A percentile compares a stretch with the other conserved stretches of the same genome.
phyloP scores from a whole-genome alignment of 768 basidiomycete genomes.

The Mrakia gelida region DNA sequence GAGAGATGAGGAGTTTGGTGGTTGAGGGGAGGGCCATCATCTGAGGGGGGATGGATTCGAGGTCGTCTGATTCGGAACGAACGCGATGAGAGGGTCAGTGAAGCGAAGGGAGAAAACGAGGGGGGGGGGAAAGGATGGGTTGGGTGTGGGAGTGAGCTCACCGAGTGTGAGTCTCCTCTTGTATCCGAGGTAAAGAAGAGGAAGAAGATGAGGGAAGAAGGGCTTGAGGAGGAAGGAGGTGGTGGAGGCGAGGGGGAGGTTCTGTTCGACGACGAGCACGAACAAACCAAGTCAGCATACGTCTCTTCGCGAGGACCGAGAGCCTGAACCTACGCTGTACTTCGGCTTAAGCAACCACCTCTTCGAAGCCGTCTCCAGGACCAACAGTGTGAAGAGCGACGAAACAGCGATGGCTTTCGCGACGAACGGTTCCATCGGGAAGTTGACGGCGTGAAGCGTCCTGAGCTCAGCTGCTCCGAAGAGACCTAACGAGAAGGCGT shows the following conservation, averaged over 20 bases:
- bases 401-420: not conserved
- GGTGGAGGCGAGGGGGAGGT: not conserved
- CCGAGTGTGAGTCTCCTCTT: slow-evolving; percentile 3
- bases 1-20: not conserved
- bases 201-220: slow-evolving; percentile 22
- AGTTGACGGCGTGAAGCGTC: slow-evolving; percentile 8
- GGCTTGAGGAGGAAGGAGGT: slow-evolving; percentile 20
- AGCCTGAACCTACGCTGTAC: not conserved
- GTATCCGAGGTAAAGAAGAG: slow-evolving; percentile 16
- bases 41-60: not conserved
- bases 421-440: not conserved
- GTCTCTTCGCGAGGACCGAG: not conserved
- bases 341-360: not conserved
- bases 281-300: not conserved
- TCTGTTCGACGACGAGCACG: not conserved
- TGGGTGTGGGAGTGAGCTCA: not conserved
- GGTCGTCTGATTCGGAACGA: not conserved
- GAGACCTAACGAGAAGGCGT: not conserved
- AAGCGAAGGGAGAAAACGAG: not conserved
- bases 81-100: too few relatives aligned
- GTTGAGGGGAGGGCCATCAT: not conserved
- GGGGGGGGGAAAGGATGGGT: too few relatives aligned
- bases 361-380: slow-evolving; percentile 11
- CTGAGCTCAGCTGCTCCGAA: slow-evolving; percentile 17
- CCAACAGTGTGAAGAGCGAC: not conserved